Evolutionary conservation across 345 rosid species (phyloP).

Genomic region (Salix caprea): DNA sequence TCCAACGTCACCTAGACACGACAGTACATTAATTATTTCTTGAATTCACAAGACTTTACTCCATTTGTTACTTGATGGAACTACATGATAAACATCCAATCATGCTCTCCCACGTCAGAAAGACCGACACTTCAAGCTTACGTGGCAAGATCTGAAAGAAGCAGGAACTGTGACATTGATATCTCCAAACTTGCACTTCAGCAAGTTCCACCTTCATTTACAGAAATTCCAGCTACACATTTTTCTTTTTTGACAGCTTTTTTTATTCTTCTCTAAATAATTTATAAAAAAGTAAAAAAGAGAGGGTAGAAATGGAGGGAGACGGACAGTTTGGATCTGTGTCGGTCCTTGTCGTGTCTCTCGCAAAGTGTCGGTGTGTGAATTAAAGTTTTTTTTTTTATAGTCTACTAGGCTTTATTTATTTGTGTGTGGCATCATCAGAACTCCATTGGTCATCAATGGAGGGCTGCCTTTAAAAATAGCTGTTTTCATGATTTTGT

Average conservation of each 20-base stretch:
- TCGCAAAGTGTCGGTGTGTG: background rate
- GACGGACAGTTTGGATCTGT: slow-evolving; percentile 16
- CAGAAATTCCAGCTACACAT: background rate
- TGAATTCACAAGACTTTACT: background rate
- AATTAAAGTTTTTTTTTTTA: background rate
- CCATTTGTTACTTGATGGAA: background rate
- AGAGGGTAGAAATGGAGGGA: background rate
- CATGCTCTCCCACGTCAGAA: background rate
- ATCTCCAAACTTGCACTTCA: slow-evolving; percentile 1
- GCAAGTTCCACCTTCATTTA: background rate
- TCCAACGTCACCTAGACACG: background rate
- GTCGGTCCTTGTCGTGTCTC: slow-evolving; percentile 9
- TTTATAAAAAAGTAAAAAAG: background rate
- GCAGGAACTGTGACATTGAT: too few relatives aligned
- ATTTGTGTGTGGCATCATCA: background rate
- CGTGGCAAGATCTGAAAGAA: slow-evolving; percentile 1
- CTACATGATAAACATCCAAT: background rate
- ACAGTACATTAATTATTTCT: background rate
- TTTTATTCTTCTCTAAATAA: background rate
- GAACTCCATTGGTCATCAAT: background rate
- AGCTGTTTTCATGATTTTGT: background rate
- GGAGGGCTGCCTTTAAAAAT: background rate
- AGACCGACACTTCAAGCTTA: background rate
- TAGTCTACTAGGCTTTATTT: background rate
- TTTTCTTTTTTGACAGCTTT: background rate